Conservation (phyloP, 768 basidiomycete genomes). For the Sarcomyxa edulis region DNA sequence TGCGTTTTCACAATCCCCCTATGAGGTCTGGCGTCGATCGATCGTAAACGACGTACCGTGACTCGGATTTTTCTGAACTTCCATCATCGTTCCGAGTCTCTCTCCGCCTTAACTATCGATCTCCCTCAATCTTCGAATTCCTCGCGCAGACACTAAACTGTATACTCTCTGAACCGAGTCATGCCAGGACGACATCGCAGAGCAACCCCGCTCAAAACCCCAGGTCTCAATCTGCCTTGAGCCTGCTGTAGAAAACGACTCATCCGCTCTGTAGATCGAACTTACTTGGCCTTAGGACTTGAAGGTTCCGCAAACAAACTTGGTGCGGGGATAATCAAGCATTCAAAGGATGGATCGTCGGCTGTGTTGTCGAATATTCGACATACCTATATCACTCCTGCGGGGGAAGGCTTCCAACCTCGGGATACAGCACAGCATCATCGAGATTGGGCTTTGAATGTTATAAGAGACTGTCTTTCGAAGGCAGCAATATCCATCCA, state of each 20-base stretch:
- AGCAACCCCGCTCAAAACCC: constrained; percentile 25
- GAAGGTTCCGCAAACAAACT: constrained; percentile 99
- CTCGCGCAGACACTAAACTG: background rate
- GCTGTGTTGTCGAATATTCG: constrained; percentile 86
- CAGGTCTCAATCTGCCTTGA: constrained; percentile 22
- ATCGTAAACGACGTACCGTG: too few species aligned
- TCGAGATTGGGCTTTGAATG: constrained; percentile 82
- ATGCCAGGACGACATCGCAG: constrained; percentile 24
- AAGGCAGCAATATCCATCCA: constrained; percentile 66
- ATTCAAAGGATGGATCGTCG: constrained; percentile 66
- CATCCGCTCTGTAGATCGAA: constrained; percentile 37
- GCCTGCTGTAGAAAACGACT: background rate
- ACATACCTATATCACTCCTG: constrained; percentile 98
- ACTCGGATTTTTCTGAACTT: too few species aligned
- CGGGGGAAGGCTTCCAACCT: constrained; percentile 96
- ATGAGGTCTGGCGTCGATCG: too few species aligned
- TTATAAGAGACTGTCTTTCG: constrained; percentile 72
- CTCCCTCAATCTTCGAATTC: background rate
- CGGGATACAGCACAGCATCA: constrained; percentile 95
- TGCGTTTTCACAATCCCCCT: too few species aligned
- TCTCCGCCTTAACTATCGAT: too few species aligned
- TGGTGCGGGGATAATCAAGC: constrained; percentile 88
- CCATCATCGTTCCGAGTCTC: too few species aligned
- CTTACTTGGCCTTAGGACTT: constrained; percentile 87
- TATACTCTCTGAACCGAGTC: constrained; percentile 1